Conservation (phyloP, 768 basidiomycete species). For the Hericium alpestre region DNA sequence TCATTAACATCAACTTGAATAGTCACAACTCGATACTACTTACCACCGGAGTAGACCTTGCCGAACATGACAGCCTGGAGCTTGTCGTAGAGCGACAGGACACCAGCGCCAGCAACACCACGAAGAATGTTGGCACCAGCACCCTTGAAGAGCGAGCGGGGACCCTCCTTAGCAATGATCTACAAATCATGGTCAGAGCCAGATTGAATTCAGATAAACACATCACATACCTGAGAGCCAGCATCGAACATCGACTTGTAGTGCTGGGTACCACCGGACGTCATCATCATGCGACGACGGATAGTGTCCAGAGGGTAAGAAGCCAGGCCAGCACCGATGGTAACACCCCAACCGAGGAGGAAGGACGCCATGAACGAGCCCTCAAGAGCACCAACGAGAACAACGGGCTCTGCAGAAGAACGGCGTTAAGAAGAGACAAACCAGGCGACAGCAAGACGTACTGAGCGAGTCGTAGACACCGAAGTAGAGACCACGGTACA, state of each 20-base stretch:
- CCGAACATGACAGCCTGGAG: slow-evolving; percentile 93
- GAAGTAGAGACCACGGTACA: slow-evolving; percentile 99
- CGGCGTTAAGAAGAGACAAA: slow-evolving; percentile 11
- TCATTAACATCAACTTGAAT: background rate
- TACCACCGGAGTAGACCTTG: slow-evolving; percentile 98
- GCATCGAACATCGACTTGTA: slow-evolving; percentile 99
- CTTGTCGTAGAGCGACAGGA: slow-evolving; percentile 97
- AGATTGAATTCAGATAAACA: too few relatives aligned
- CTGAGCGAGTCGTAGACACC: slow-evolving; percentile 94
- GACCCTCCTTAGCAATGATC: slow-evolving; percentile 92
- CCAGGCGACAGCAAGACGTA: slow-evolving; percentile 29
- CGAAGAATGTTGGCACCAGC: slow-evolving; percentile 87
- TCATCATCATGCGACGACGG: slow-evolving; percentile 99
- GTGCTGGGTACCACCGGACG: slow-evolving; percentile 88
- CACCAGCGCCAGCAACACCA: slow-evolving; percentile 99
- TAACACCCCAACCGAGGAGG: slow-evolving; percentile 97
- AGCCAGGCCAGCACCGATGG: slow-evolving; percentile 98
- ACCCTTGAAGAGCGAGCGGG: slow-evolving; percentile 96
- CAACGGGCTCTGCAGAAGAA: slow-evolving; percentile 69
- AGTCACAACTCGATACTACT: slow-evolving; percentile 13
- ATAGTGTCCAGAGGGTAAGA: slow-evolving; percentile 92
- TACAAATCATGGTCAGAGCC: background rate
- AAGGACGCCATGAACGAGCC: slow-evolving; percentile 98
- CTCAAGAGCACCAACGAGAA: slow-evolving; percentile 90
- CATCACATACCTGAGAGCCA: slow-evolving; percentile 45